Evolutionary conservation across 208 protist genomes (phyloP).

Genomic region (Acanthamoeba triangularis): DNA sequence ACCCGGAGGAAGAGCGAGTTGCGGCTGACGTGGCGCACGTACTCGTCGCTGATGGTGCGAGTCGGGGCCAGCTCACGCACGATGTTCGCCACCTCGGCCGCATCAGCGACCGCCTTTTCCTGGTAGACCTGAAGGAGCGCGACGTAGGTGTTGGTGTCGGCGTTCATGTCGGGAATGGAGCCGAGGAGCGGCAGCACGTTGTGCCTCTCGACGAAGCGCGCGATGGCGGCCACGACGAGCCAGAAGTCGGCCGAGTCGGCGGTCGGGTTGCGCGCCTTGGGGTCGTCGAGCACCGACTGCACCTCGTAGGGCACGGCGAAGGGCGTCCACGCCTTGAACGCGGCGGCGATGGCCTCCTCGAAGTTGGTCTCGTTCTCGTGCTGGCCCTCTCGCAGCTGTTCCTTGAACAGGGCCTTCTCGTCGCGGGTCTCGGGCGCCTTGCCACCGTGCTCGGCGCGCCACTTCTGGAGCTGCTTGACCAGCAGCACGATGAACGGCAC

Average conservation of each 20-base stretch:
- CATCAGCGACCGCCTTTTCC: slow-evolving; percentile 77
- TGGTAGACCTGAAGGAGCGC: slow-evolving; percentile 62
- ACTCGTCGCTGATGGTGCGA: slow-evolving; percentile 73
- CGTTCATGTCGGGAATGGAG: slow-evolving; percentile 96
- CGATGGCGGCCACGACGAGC: slow-evolving; percentile 88
- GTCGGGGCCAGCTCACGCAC: slow-evolving; percentile 64
- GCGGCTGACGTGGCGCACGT: slow-evolving; percentile 85
- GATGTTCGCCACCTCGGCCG: slow-evolving; percentile 52
- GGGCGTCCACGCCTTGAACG: slow-evolving; percentile 77
- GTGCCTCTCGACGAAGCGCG: slow-evolving; percentile 84
- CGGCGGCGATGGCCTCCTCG: slow-evolving; percentile 81
- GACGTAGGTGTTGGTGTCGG: slow-evolving; percentile 93
- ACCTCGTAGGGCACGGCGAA: slow-evolving; percentile 81
- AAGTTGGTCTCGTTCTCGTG: slow-evolving; percentile 83
- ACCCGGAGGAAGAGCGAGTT: slow-evolving; percentile 82
- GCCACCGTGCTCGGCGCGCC: slow-evolving; percentile 84
- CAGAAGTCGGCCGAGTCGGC: slow-evolving; percentile 86
- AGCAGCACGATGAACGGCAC: slow-evolving; percentile 95
- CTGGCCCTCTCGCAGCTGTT: slow-evolving; percentile 75
- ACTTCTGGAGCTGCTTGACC: slow-evolving; percentile 89
- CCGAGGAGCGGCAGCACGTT: slow-evolving; percentile 93
- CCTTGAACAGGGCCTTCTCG: slow-evolving; percentile 89
- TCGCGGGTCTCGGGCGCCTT: slow-evolving; percentile 77
- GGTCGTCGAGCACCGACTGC: slow-evolving; percentile 82
- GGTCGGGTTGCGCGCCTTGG: slow-evolving; percentile 76